Percentiles rank a stretch among this genome's conserved stretches.
These are phyloP conservation scores for Vachellia pachyceras DNA, from an alignment of 306 rosid species.

Conservation along the genomic window DNA sequence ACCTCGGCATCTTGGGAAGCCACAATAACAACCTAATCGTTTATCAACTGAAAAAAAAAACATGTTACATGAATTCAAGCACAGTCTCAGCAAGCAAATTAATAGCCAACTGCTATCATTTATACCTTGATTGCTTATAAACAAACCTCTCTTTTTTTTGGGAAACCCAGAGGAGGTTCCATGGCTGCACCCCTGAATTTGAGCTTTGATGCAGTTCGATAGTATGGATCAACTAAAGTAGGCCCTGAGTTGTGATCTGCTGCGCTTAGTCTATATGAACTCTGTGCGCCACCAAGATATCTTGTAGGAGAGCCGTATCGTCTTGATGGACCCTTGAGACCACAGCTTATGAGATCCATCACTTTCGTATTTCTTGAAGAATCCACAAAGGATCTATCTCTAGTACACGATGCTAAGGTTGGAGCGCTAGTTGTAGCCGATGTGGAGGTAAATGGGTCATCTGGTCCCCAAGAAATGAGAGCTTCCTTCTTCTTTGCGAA, in stretches of 20 bases:
- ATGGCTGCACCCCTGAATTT: conserved; percentile 78
- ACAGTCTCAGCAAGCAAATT: too few relatives aligned
- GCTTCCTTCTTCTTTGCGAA: conserved; percentile 97
- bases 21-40: too few relatives aligned
- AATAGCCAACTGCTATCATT: conserved; percentile 82
- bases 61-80: too few relatives aligned
- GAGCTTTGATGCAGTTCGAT: conserved; percentile 71
- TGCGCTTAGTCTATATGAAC: conserved; percentile 73
- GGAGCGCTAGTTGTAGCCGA: conserved; percentile 71
- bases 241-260: conserved; percentile 80
- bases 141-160: conserved; percentile 80
- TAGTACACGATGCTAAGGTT: conserved; percentile 61
- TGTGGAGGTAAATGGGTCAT: conserved; percentile 78
- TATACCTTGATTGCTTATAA: conserved; percentile 73
- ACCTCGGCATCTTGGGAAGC: too few relatives aligned
- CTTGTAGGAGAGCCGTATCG: conserved; percentile 80
- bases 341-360: conserved; percentile 80
- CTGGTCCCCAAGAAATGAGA: conserved; percentile 98
- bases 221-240: conserved; percentile 75
- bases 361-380: conserved; percentile 73
- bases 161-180: conserved; percentile 86
- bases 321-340: conserved; percentile 70
- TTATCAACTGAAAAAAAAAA: too few relatives aligned
- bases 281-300: conserved; percentile 69
- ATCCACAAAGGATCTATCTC: conserved; percentile 75